These are phyloP conservation scores for Aspergillus unguis DNA, from an alignment of 2,329 filamentous ascomycete species.

Conservation along the genomic window DNA sequence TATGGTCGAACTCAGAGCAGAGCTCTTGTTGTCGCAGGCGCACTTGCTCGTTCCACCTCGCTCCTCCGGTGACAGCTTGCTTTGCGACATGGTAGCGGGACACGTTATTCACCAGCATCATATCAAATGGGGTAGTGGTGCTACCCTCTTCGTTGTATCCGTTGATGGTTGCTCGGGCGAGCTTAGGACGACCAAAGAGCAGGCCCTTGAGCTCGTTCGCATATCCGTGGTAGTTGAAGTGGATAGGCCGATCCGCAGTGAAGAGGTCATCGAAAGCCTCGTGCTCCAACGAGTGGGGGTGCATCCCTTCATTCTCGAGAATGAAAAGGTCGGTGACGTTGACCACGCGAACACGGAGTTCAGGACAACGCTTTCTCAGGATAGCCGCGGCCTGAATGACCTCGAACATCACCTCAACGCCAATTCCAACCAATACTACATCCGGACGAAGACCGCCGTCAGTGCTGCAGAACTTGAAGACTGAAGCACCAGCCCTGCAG, in stretches of 20 bases:
- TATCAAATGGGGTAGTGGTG: slow-evolving; percentile 67
- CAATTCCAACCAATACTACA: slow-evolving; percentile 62
- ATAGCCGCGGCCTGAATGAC: slow-evolving; percentile 60
- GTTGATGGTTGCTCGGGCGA: slow-evolving; percentile 54
- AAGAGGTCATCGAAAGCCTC: slow-evolving; percentile 57
- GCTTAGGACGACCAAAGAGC: slow-evolving; percentile 55
- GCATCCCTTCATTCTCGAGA: slow-evolving; percentile 52
- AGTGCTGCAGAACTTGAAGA: slow-evolving; percentile 62
- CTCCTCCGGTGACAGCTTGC: slow-evolving; percentile 51
- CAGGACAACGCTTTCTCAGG: slow-evolving; percentile 49
- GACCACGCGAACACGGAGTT: slow-evolving; percentile 58
- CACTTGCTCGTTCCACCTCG: slow-evolving; percentile 49
- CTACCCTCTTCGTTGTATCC: slow-evolving; percentile 64
- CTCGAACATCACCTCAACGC: slow-evolving; percentile 64
- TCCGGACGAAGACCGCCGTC: slow-evolving; percentile 57
- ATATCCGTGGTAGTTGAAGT: slow-evolving; percentile 69
- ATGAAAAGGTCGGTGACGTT: slow-evolving; percentile 68
- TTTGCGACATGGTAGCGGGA: slow-evolving; percentile 59
- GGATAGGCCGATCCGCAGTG: slow-evolving; percentile 53
- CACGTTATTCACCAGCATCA: slow-evolving; percentile 63
- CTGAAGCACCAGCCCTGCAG: slow-evolving; percentile 57
- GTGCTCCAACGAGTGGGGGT: slow-evolving; percentile 57
- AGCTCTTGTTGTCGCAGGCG: slow-evolving; percentile 45
- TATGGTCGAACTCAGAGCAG: slow-evolving; percentile 47
- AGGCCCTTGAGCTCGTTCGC: slow-evolving; percentile 58